Evolutionary conservation across 75 land plant genomes (phyloP), one percentile per base, ranked within the genome.

Genomic region (Larix kaempferi): DNA sequence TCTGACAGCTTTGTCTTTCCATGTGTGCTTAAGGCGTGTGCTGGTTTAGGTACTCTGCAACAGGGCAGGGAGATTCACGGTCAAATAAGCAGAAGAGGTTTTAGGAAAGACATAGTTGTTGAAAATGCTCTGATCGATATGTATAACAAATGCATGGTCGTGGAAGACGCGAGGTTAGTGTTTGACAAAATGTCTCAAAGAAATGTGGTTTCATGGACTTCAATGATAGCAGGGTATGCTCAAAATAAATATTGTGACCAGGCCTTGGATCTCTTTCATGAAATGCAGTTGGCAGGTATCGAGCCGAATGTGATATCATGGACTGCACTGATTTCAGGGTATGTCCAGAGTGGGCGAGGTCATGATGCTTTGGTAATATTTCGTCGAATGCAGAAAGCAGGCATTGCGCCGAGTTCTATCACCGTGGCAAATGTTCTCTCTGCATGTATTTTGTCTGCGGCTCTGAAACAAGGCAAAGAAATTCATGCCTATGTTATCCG

Each of bases 261-360:
- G 3, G 84, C 77, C 8, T 74, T 82, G 61, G 44, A 62, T n/a
- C 57, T 59, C 5, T 74, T 78, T 35, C 33, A 74, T 57, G 57
- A 78, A 49, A 82, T 82, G 83, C 26, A 72, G 60, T 3, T 17
- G 54, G 65, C 33, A 29, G 81, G 76, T 59, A 44, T 79, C 49
- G 74, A 75, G 61, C 81, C 84, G 11, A 79, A 79, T 75, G 81
- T 76, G 14, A 86, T 84, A 7, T 79, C 84, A 16, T 87, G 89
- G 89, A 87, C 86, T 6, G 63, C 63, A 16, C 57, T 87, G 77
- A 80, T 87, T 29, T 21, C 39, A 12, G 89, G 84, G 35, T 69
- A 81, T 71, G 57, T 65, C 4, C 25, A 44, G n/a, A 57, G 71
- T 56, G 73, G 71, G 17, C 56, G 16, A 59, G 59, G 23, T 56